Evolutionary conservation across 176 grass and related monocot species (phyloP).

Genomic region (Eleusine coracana): DNA sequence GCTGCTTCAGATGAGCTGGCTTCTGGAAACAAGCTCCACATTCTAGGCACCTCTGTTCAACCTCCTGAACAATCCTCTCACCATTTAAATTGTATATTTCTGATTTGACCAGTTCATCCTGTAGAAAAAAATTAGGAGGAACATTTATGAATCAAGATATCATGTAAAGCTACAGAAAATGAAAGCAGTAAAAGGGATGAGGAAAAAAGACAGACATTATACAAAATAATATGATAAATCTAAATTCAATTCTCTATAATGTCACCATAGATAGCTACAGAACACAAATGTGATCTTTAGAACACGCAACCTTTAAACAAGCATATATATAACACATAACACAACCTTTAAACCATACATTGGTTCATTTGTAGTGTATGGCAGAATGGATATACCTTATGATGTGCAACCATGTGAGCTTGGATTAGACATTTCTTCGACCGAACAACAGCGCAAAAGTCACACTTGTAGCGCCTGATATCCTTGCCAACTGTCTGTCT

Average conservation of each 20-base stretch:
- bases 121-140: slow-evolving; percentile 5
- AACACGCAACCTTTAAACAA: not conserved
- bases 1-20: slow-evolving; percentile 78
- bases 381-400: slow-evolving; percentile 41
- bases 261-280: not conserved
- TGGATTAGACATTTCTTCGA: slow-evolving; percentile 63
- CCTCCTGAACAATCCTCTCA: slow-evolving; percentile 38
- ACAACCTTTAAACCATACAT: not conserved
- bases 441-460: slow-evolving; percentile 57
- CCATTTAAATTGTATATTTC: slow-evolving; percentile 37
- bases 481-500: slow-evolving; percentile 30
- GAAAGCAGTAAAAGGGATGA: not conserved
- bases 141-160: not conserved
- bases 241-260: not conserved
- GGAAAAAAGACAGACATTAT: not conserved
- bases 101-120: slow-evolving; percentile 56
- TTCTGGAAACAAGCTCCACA: slow-evolving; percentile 65
- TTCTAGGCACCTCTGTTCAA: slow-evolving; percentile 45
- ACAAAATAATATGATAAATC: not conserved
- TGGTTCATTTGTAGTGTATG: not conserved
- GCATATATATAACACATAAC: not conserved
- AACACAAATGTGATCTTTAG: not conserved
- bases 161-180: too few species aligned
- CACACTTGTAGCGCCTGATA: slow-evolving; percentile 66
- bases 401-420: slow-evolving; percentile 58